Conservation (phyloP, 2,329 filamentous ascomycete species). For the Zasmidium citrigriseum region DNA sequence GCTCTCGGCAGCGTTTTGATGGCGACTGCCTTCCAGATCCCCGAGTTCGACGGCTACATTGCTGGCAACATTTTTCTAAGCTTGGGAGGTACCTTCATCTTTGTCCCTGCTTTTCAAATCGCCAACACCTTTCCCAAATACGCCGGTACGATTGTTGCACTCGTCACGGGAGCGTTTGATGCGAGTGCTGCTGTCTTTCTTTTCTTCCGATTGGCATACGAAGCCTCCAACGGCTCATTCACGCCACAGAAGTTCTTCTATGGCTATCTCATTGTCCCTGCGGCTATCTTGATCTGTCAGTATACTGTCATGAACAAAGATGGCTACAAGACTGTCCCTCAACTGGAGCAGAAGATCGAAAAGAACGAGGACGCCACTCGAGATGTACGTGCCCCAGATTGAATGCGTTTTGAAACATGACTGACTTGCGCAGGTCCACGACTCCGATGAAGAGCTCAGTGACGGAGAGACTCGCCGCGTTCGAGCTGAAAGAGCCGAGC, state of each 20-base stretch:
- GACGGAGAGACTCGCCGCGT: constrained; percentile 61
- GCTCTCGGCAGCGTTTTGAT: constrained; percentile 69
- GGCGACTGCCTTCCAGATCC: constrained; percentile 62
- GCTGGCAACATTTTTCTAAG: constrained; percentile 51
- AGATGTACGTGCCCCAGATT: constrained; percentile 32
- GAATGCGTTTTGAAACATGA: neutral
- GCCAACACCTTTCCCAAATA: constrained; percentile 53
- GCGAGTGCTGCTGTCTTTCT: constrained; percentile 50
- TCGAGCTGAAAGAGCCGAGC: constrained; percentile 53
- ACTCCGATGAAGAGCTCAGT: constrained; percentile 58
- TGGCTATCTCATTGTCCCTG: constrained; percentile 48
- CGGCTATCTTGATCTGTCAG: constrained; percentile 44
- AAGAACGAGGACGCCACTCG: constrained; percentile 60
- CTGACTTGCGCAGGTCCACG: constrained; percentile 43
- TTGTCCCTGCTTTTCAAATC: constrained; percentile 53
- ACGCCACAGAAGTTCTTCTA: constrained; percentile 51
- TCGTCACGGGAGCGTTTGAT: constrained; percentile 53
- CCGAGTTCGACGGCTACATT: constrained; percentile 67
- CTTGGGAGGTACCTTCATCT: constrained; percentile 51
- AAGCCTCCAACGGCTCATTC: constrained; percentile 43
- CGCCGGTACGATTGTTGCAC: constrained; percentile 49
- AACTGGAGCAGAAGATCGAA: constrained; percentile 78
- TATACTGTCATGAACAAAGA: constrained; percentile 50
- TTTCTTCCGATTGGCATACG: constrained; percentile 50
- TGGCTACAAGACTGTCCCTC: constrained; percentile 62